These are phyloP conservation scores for Sphagnum magellanicum DNA, from an alignment of 228 moss, liverwort and hornwort species.

Conservation along the genomic window DNA sequence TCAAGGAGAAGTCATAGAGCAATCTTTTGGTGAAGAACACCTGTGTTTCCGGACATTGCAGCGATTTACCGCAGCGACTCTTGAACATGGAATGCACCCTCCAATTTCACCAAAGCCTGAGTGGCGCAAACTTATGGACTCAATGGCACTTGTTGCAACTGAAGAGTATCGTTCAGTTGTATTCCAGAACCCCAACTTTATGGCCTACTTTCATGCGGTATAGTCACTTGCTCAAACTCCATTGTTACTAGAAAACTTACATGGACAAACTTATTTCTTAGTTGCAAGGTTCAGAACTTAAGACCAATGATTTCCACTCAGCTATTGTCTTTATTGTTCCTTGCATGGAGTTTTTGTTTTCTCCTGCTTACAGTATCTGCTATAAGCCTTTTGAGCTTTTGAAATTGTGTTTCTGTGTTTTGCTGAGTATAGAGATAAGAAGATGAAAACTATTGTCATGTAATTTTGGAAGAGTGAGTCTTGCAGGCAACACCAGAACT, in stretches of 20 bases:
- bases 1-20: conserved; percentile 62
- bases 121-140: conserved; percentile 53
- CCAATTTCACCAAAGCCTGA: conserved; percentile 48
- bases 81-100: conserved; percentile 61
- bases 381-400: too few species aligned
- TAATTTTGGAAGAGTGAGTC: neutral
- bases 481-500: conserved; percentile 55
- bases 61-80: conserved; percentile 58
- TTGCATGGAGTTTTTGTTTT: too few species aligned
- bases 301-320: too few species aligned
- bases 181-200: conserved; percentile 37
- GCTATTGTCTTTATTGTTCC: too few species aligned
- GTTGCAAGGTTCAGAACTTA: too few species aligned
- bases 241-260: too few species aligned
- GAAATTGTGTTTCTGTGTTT: too few species aligned
- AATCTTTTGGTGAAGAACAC: conserved; percentile 57
- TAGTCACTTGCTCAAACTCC: neutral
- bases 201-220: conserved; percentile 56
- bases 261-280: too few species aligned
- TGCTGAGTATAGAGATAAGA: too few species aligned
- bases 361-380: too few species aligned
- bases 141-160: conserved; percentile 45
- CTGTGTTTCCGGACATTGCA: conserved; percentile 57
- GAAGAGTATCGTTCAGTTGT: conserved; percentile 56
- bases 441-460: too few species aligned